A percentile compares a stretch with the other conserved stretches of the same genome.
Evolutionary conservation across 495 filamentous ascomycete genomes (phyloP).

Genomic region (Lophiostoma macrostomum): DNA sequence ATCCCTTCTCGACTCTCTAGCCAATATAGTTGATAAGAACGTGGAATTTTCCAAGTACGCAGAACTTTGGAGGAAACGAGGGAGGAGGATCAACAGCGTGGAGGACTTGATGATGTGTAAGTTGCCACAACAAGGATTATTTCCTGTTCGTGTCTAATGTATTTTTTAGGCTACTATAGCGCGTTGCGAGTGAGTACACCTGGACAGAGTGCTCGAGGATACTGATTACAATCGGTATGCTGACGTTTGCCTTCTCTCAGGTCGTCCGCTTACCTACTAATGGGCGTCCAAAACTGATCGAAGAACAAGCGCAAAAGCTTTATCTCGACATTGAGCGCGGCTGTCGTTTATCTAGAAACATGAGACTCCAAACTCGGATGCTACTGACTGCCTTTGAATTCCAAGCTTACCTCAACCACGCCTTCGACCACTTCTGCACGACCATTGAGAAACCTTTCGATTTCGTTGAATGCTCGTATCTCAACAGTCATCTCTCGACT

Average conservation of each 20-base stretch:
- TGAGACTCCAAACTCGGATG: conserved; percentile 14
- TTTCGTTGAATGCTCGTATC: conserved; percentile 17
- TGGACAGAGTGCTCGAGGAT: neutral
- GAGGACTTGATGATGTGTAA: conserved; percentile 25
- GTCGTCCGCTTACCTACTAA: conserved; percentile 23
- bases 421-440: conserved; percentile 27
- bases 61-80: conserved; percentile 20
- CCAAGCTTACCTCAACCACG: conserved; percentile 21
- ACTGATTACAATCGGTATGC: neutral
- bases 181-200: conserved; percentile 9
- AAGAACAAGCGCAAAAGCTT: conserved; percentile 22
- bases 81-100: conserved; percentile 10
- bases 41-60: conserved; percentile 15
- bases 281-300: conserved; percentile 15
- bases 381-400: conserved; percentile 16
- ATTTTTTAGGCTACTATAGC: conserved; percentile 29
- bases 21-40: conserved; percentile 15
- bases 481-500: conserved; percentile 13
- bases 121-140: too few relatives aligned
- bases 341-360: neutral
- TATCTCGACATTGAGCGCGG: conserved; percentile 13
- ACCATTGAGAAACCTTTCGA: conserved; percentile 22
- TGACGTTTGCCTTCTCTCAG: neutral
- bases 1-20: conserved; percentile 10
- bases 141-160: too few relatives aligned